Evolutionary conservation across 2,329 filamentous ascomycete species (phyloP), one percentile per base, ranked within the genome.

Genomic region (Xylaria sp.): DNA sequence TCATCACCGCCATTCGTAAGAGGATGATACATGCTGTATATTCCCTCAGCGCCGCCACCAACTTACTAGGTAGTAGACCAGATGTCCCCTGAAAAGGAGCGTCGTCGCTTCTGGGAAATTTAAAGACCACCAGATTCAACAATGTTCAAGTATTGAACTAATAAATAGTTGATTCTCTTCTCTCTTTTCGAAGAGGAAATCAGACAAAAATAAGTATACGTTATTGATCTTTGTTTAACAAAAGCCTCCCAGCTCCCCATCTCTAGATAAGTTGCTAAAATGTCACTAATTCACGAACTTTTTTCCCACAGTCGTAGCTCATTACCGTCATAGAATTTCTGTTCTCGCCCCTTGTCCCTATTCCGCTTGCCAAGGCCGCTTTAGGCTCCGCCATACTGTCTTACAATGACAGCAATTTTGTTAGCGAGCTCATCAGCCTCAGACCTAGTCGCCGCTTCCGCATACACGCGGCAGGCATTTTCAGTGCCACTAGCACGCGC

Each of bases 401-500:
- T 89, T 68, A 96, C 91, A 71, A 94, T 89, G 73, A 89, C 87
- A 18, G 91, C 90, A 57, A 98, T 94, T 79, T 94, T 93, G 76
- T 90, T 90, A 67, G 94, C 94, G 71, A 98, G 86, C 81, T 97
- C 94, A 76, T 98, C 94, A 0, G 94, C 94, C 81, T 98, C 95
- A 18, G 90, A 92, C 72, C 92, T 90, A 56, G 93, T 96, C 46
- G 92, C 93, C 3, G 96, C 96, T 83, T 99, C 96, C 8, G 95
- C 95, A 78, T 99, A 99, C 23, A 99, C 94, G 71, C 96, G 89
- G 75, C 97, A 94, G 2, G 94, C 95, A 80, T 99, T 97, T 81
- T 99, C 96, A 0, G 96, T 99, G 37, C 96, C 96, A 73, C 92
- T 96, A 46, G 96, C 94, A 75, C 96, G 91, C 8, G 94, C 96